Base-by-base conservation (phyloP, 2,329 filamentous ascomycete genomes). In the Alternaria infectoria region DNA sequence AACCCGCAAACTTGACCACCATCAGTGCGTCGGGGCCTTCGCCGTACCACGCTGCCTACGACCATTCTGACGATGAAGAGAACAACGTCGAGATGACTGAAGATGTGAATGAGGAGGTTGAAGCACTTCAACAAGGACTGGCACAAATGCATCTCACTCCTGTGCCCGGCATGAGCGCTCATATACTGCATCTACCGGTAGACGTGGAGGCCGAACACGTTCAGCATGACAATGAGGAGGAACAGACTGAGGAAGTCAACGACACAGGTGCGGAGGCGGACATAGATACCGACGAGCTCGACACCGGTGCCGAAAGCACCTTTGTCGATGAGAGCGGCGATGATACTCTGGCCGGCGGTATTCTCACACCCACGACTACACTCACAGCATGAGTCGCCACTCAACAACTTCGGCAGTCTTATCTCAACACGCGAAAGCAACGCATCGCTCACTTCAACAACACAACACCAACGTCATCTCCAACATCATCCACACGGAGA, bases 1-100 rank as follows among this genome's bases (percentile, higher is more conserved):
- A 78, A 50, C 71, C 73, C 0, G 75, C 65, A 43, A 74, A 75
- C 26, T 40, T 77, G 32, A 77, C 74, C 3, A 67, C 70, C 54
- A 74, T 79, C 60, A 72, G 68, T 26, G 69, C 73, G 5, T 66
- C 73, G 2, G 75, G 68, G 15, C 69, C 68, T 0, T 62, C 70
- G 13, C 58, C 62, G 15, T 60, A 64, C 13, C 62, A 71, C 32
- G 50, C 57, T 10, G 50, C 57, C 12, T 65, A 62, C 44, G 66
- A 68, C 15, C 61, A 68, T 44, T 64, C 54, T 2, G 62, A 69
- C 11, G 60, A 59, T 19, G 62, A 70, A 19, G 67, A 70, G 13
- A 65, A 61, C 26, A 68, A 66, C 13, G 66, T 64, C 11, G 69
- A 69, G 45, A 69, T 70, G 68, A 70, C 65, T 4, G 69, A 71